Evolutionary conservation across 2,329 filamentous ascomycete species (phyloP).

Genomic region (Cordyceps farinosa): DNA sequence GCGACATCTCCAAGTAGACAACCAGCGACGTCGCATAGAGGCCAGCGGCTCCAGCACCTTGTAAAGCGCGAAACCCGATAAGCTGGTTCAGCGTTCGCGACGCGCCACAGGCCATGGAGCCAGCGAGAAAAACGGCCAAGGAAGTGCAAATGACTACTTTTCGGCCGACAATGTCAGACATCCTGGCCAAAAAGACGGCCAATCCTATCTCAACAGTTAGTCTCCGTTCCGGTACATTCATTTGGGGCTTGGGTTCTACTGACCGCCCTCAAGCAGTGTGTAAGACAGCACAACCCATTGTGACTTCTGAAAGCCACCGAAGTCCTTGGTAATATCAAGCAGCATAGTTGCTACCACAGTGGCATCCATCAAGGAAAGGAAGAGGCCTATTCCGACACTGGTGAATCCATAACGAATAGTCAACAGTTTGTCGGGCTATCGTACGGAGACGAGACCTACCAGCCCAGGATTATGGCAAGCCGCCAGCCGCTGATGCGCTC

Average conservation of each 20-base stretch:
- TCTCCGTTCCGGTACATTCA: background rate
- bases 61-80: constrained; percentile 21
- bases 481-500: background rate
- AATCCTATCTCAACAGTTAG: constrained; percentile 14
- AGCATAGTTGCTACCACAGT: constrained; percentile 1
- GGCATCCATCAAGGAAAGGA: constrained; percentile 8
- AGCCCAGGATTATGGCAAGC: background rate
- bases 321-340: background rate
- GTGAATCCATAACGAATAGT: background rate
- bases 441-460: background rate
- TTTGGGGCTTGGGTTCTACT: constrained; percentile 27
- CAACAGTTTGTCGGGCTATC: too few species aligned
- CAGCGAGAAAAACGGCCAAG: constrained; percentile 19
- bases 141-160: constrained; percentile 15
- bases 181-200: constrained; percentile 18
- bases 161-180: constrained; percentile 20
- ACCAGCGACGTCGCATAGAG: constrained; percentile 22
- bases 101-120: constrained; percentile 19
- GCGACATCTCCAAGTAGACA: constrained; percentile 20
- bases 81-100: constrained; percentile 20
- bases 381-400: background rate
- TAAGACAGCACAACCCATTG: background rate
- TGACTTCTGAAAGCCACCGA: background rate
- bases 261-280: background rate
- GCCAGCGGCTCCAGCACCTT: constrained; percentile 22